Base-by-base conservation (phyloP, 1,284 basidiomycete species). In the Singerocomus rubriflavus region DNA sequence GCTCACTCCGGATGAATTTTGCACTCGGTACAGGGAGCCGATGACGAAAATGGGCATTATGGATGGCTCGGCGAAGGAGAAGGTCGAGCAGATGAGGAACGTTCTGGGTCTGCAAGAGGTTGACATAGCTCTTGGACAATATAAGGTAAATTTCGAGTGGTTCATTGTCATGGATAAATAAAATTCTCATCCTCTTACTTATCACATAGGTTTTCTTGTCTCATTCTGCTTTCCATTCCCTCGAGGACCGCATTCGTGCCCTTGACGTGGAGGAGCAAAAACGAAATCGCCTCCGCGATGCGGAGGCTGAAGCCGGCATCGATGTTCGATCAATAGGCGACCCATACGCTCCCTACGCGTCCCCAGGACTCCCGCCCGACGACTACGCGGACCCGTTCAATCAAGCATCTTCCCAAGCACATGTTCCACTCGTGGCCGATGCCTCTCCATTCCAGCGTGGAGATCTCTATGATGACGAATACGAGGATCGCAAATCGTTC, bases 1-100 rank as follows among this genome's bases (percentile, higher is more conserved):
- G 54, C 88, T 99, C 83, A 88, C 89, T 1, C 85, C 87, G 26
- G 80, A 81, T 17, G 96, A 98, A 73, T 97, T 95, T 68, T 88
- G 85, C 56, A 84, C 91, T 45, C 75, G 95, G 46, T 97, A 97
- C 69, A 72, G 71, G 57, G 80, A 82, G 26, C 80, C 82, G 31
- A 70, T 89, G 54, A 68, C 69, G 17, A 71, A 67, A 35, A 71
- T 36, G 77, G 78, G 44, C 4, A 21, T 52, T 66, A 80, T 31
- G 14, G 81, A 85, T 60, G 84, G 81, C 6, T 69, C 73, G 32
- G 72, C 77, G 27, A 63, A 67, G 40, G 80, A 85, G 55, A 71
- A 75, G 50, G 76, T 85, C 31, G 79, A 79, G 60, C 80, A 82
- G 62, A 78, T 78, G 3, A 78, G 83, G 62, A 80, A 78, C 17